These are phyloP conservation scores for Moniliophthora roreri DNA, from an alignment of 1,284 basidiomycete species.

Conservation along the genomic window DNA sequence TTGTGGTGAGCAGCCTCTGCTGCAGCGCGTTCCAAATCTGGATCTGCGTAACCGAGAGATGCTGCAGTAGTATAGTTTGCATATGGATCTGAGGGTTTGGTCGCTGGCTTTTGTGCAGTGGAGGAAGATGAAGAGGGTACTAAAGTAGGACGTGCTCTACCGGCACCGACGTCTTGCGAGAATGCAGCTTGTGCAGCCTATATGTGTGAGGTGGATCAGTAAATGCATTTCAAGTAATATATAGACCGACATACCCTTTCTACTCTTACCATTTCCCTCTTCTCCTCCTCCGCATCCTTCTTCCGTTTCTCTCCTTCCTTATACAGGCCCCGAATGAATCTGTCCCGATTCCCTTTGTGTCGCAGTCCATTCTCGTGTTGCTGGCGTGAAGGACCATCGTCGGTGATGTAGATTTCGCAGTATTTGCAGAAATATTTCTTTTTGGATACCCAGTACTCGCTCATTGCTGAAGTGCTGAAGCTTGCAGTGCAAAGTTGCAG, in stretches of 20 bases:
- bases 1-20: constrained; percentile 59
- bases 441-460: constrained; percentile 85
- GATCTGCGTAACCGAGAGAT: constrained; percentile 77
- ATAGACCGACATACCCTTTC: constrained; percentile 60
- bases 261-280: constrained; percentile 82
- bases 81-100: constrained; percentile 68
- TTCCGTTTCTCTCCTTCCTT: constrained; percentile 89
- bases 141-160: constrained; percentile 45
- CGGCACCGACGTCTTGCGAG: constrained; percentile 71
- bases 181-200: constrained; percentile 77
- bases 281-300: constrained; percentile 85
- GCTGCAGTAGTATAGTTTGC: constrained; percentile 87
- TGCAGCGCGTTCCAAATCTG: constrained; percentile 59
- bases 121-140: constrained; percentile 38
- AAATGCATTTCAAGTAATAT: constrained; percentile 4
- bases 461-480: constrained; percentile 48
- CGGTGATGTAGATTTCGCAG: constrained; percentile 89
- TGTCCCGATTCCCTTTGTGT: constrained; percentile 93
- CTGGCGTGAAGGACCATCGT: constrained; percentile 88
- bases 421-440: constrained; percentile 87
- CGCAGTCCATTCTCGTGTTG: constrained; percentile 94
- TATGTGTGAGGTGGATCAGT: constrained; percentile 2
- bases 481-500: neutral
- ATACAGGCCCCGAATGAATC: constrained; percentile 90
- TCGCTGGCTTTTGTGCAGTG: constrained; percentile 39